Conservation (phyloP, 257 asterid genomes). For the Salvia rosmarinus region DNA sequence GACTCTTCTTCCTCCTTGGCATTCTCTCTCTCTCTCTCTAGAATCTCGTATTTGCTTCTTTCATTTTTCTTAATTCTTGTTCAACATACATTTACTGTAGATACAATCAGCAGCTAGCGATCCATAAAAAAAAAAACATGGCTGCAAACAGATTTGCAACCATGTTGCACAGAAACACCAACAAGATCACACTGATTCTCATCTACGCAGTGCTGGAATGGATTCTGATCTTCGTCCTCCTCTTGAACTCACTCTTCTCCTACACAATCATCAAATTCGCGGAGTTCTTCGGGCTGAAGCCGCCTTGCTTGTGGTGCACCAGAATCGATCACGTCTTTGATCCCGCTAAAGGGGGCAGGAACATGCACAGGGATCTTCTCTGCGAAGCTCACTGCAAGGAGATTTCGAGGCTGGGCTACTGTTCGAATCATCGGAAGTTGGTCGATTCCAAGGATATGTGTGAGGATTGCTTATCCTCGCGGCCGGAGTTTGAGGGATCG, state of each 20-base stretch:
- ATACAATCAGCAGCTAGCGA: slow-evolving; percentile 33
- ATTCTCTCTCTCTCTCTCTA: slow-evolving; percentile 38
- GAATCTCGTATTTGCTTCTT: slow-evolving; percentile 25
- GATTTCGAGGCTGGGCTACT: slow-evolving; percentile 68
- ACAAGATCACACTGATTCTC: slow-evolving; percentile 70
- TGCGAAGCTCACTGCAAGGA: slow-evolving; percentile 76
- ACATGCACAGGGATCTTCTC: slow-evolving; percentile 60
- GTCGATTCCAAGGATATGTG: slow-evolving; percentile 66
- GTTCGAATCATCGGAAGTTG: slow-evolving; percentile 67
- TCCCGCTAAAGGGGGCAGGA: slow-evolving; percentile 42
- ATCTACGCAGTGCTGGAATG: slow-evolving; percentile 86
- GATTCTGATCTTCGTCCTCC: slow-evolving; percentile 69
- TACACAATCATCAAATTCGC: slow-evolving; percentile 79
- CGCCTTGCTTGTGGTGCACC: slow-evolving; percentile 90
- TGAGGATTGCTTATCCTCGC: slow-evolving; percentile 75
- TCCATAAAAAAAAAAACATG: slow-evolving; percentile 41
- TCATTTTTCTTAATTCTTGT: slow-evolving; percentile 20
- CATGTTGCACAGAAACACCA: slow-evolving; percentile 73
- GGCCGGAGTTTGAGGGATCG: slow-evolving; percentile 45
- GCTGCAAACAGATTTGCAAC: slow-evolving; percentile 91
- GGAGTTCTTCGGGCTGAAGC: slow-evolving; percentile 66
- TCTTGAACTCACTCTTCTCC: slow-evolving; percentile 76
- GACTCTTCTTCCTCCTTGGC: slow-evolving; percentile 3
- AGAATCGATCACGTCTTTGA: slow-evolving; percentile 73
- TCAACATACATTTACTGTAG: slow-evolving; percentile 35